Percentiles rank a stretch among this genome's conserved stretches.
Conservation (phyloP, 2,329 filamentous ascomycete species). For the Malbranchea cinnamomea region DNA sequence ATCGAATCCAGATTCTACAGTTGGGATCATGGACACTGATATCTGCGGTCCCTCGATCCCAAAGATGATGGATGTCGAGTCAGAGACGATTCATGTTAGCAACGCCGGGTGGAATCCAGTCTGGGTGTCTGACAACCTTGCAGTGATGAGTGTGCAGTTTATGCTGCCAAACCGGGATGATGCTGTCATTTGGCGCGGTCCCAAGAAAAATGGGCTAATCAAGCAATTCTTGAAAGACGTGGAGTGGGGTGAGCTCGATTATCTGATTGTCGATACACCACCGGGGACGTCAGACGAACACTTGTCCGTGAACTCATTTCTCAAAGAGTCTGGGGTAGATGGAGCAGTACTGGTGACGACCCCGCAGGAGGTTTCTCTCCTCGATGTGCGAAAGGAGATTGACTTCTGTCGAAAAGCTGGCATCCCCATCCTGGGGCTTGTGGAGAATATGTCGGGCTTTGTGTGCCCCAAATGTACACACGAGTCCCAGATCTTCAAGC, state of each 20-base stretch:
- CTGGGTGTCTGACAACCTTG: slow-evolving; percentile 87
- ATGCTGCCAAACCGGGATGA: slow-evolving; percentile 91
- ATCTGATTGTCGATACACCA: slow-evolving; percentile 84
- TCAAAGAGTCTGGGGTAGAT: slow-evolving; percentile 83
- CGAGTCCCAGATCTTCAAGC: slow-evolving; percentile 67
- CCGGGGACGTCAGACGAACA: slow-evolving; percentile 94
- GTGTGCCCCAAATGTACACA: slow-evolving; percentile 87
- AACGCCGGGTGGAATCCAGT: slow-evolving; percentile 85
- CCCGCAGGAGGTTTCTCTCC: slow-evolving; percentile 79
- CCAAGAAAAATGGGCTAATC: slow-evolving; percentile 97
- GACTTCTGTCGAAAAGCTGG: slow-evolving; percentile 94
- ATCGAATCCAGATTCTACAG: slow-evolving; percentile 57
- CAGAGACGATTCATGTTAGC: slow-evolving; percentile 84
- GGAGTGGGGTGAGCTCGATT: slow-evolving; percentile 91
- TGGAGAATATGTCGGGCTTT: slow-evolving; percentile 97
- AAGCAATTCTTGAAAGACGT: slow-evolving; percentile 98
- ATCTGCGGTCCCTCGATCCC: slow-evolving; percentile 93
- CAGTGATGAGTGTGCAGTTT: slow-evolving; percentile 96
- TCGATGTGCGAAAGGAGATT: slow-evolving; percentile 94
- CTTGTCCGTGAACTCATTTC: slow-evolving; percentile 77
- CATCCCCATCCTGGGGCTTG: slow-evolving; percentile 73
- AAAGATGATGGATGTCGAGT: slow-evolving; percentile 96
- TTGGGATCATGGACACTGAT: slow-evolving; percentile 96
- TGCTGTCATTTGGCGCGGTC: slow-evolving; percentile 91
- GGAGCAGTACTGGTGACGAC: slow-evolving; percentile 89